Base-by-base conservation (phyloP, 2,329 filamentous ascomycete genomes). In the Niveomyces coronatus region DNA sequence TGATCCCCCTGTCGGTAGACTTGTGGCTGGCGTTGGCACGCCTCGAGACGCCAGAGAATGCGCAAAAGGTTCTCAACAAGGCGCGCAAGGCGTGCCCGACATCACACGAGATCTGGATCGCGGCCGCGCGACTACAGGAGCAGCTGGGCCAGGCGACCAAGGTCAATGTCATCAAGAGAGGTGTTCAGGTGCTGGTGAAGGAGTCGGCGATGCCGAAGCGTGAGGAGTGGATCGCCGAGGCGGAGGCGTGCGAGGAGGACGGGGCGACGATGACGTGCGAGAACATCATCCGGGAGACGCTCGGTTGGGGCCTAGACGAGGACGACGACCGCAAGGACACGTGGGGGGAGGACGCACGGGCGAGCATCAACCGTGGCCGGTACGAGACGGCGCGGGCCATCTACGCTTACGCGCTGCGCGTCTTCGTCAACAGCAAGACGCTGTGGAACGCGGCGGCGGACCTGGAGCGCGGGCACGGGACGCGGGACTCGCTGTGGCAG, bases 121-220 rank as follows among this genome's bases (percentile, higher is more conserved):
- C 91, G 8, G 91, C 89, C 22, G 86, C 86, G 26, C 75, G 89
- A 39, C 65, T 98, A 32, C 87, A 95, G 58, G 87, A 96, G 58
- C 86, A 94, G 58, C 67, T 79, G 19, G 88, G 87, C 17, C 82
- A 84, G 45, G 79, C 77, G 15, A 71, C 74, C 38, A 87, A 83
- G 62, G 76, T 88, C 51, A 93, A 86, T 50, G 85, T 96, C 41
- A 95, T 98, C 85, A 89, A 91, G 57, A 83, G 86, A 65, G 91
- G 85, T 31, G 78, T 95, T 22, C 85, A 93, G 53, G 79, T 87
- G 15, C 70, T 98, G 22, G 86, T 81, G 26, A 86, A 87, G 52
- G 87, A 94, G 53, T 88, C 85, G 19, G 89, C 91, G 9, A 98
- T 98, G 93, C 76, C 91, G 27, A 94, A 94, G 60, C 81, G 93